A percentile compares a stretch with the other conserved stretches of the same genome.
phyloP scores from a whole-genome alignment of 805 yeast species.

The Saturnispora hagleri region DNA sequence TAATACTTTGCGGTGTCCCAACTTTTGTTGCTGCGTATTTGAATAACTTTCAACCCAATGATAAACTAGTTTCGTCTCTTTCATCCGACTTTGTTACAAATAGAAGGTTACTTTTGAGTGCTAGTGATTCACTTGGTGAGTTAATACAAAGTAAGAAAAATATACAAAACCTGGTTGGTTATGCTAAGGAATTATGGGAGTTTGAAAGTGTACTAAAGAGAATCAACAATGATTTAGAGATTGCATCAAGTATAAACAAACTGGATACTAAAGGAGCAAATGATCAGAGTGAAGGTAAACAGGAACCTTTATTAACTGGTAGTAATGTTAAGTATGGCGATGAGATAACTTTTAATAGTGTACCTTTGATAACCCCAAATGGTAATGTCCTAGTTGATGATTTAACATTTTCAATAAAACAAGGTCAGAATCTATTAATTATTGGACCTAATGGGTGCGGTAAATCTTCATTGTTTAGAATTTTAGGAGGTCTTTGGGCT shows the following conservation, averaged over 20 bases:
- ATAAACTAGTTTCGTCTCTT: slow-evolving; percentile 26
- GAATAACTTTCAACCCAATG: slow-evolving; percentile 37
- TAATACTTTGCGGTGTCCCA: slow-evolving; percentile 80
- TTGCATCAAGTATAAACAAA: slow-evolving; percentile 11
- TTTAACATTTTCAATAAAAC: slow-evolving; percentile 61
- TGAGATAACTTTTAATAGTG: slow-evolving; percentile 60
- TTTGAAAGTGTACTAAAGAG: slow-evolving; percentile 56
- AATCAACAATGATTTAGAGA: slow-evolving; percentile 28
- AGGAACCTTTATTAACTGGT: slow-evolving; percentile 24
- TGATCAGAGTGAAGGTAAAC: neutral
- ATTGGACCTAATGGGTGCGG: slow-evolving; percentile 98
- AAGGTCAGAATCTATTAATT: slow-evolving; percentile 77
- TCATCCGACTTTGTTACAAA: slow-evolving; percentile 87
- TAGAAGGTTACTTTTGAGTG: slow-evolving; percentile 71
- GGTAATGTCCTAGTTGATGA: slow-evolving; percentile 62
- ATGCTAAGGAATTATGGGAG: slow-evolving; percentile 62
- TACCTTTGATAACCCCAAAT: slow-evolving; percentile 81
- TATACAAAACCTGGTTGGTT: slow-evolving; percentile 75
- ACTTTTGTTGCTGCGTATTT: slow-evolving; percentile 42
- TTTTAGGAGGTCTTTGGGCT: slow-evolving; percentile 93
- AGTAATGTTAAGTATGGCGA: slow-evolving; percentile 37
- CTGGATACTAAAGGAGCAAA: neutral
- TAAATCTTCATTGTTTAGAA: slow-evolving; percentile 82
- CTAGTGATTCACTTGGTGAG: slow-evolving; percentile 82
- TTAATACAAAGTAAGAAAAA: slow-evolving; percentile 78